phyloP scores from a whole-genome alignment of 225 moss, liverwort and hornwort species.

The Neckera pumila region DNA sequence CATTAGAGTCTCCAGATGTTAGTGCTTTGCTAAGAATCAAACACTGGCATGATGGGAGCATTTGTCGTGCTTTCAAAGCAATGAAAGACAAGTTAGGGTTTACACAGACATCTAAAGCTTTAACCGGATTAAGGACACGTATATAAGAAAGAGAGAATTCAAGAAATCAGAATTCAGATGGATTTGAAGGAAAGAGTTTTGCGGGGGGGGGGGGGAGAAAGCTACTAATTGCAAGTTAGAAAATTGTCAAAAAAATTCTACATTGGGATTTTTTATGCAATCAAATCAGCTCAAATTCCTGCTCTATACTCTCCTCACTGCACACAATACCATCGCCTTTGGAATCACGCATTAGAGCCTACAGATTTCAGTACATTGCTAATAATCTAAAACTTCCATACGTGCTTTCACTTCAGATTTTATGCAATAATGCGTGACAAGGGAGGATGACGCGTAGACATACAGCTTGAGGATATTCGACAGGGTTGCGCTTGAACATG shows the following conservation, averaged over 20 bases:
- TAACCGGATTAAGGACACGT: neutral
- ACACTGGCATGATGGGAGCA: neutral
- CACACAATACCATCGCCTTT: neutral
- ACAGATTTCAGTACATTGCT: neutral
- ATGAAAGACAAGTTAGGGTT: neutral
- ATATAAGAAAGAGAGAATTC: neutral
- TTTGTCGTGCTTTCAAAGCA: neutral
- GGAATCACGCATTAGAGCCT: neutral
- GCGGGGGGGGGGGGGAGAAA: too few species aligned
- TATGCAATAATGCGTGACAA: neutral
- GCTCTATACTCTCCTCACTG: neutral
- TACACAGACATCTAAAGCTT: neutral
- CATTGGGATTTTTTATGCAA: neutral
- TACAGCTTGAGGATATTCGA: slow-evolving; percentile 39
- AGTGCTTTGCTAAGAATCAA: neutral
- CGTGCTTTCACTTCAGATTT: neutral
- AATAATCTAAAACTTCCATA: neutral
- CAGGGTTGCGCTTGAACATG: slow-evolving; percentile 73
- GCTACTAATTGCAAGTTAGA: neutral
- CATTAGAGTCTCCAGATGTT: neutral
- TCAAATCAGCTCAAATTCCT: neutral
- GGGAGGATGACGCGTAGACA: neutral
- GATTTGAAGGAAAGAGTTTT: neutral
- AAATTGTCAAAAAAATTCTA: neutral
- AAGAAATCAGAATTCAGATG: neutral